phyloP scores from a whole-genome alignment of 345 rosid genomes.

The Arabis alpina region DNA sequence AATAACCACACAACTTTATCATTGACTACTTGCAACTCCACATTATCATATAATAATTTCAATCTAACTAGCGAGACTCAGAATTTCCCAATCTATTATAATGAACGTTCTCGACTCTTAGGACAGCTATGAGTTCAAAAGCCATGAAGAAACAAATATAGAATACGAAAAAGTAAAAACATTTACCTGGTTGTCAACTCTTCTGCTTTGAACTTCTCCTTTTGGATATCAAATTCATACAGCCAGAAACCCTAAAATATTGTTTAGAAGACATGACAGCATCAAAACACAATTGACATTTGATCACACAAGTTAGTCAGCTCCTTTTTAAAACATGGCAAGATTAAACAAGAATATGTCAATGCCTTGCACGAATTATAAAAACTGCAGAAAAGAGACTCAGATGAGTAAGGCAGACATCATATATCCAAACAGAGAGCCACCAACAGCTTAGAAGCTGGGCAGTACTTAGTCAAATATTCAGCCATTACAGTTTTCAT shows the following conservation, averaged over 20 bases:
- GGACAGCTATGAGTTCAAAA: constrained; percentile 20
- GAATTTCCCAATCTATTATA: neutral
- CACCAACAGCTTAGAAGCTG: constrained; percentile 60
- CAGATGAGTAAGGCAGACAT: constrained; percentile 81
- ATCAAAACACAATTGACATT: constrained; percentile 25
- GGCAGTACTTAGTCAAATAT: constrained; percentile 49
- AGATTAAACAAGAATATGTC: constrained; percentile 36
- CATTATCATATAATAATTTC: neutral
- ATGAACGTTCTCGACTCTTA: neutral
- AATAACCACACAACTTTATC: constrained; percentile 30
- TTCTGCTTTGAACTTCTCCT: constrained; percentile 33
- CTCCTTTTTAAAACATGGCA: constrained; percentile 23
- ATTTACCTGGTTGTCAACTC: constrained; percentile 20
- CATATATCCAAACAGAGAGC: constrained; percentile 52
- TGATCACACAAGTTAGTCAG: constrained; percentile 28
- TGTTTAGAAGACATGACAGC: constrained; percentile 15
- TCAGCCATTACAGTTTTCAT: constrained; percentile 56
- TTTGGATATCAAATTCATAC: constrained; percentile 13
- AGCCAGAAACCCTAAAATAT: neutral
- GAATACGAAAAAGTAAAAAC: neutral
- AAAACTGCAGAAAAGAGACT: constrained; percentile 37
- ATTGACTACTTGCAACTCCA: constrained; percentile 26
- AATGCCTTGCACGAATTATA: neutral
- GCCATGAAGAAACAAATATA: constrained; percentile 25
- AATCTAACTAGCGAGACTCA: neutral